Evolutionary conservation across 148 eudicot genomes (phyloP).

Genomic region (Limonium bicolor): DNA sequence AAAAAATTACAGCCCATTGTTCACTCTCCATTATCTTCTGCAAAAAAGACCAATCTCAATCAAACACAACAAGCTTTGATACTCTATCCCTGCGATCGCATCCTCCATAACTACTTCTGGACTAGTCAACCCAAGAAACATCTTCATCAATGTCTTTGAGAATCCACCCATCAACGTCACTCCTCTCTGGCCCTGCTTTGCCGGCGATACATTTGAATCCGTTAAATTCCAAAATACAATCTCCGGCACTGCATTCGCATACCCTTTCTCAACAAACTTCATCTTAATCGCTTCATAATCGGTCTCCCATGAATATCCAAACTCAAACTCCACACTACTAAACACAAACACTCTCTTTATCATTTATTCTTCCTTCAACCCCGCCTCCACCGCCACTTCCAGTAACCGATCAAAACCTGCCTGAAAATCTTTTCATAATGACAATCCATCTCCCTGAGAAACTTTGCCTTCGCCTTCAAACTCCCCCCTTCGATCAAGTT

Average conservation of each 20-base stretch:
- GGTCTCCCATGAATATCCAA: slow-evolving; percentile 8
- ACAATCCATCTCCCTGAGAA: slow-evolving; percentile 4
- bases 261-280: slow-evolving; percentile 8
- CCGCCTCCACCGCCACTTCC: slow-evolving; percentile 4
- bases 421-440: slow-evolving; percentile 3
- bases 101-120: slow-evolving; percentile 7
- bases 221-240: slow-evolving; percentile 17
- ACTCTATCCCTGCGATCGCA: slow-evolving; percentile 9
- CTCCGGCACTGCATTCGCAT: slow-evolving; percentile 11
- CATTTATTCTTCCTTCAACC: slow-evolving; percentile 6
- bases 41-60: slow-evolving; percentile 8
- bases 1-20: too few relatives aligned
- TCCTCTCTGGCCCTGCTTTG: not conserved
- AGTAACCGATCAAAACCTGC: slow-evolving; percentile 12
- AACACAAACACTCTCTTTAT: slow-evolving; percentile 11
- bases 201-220: slow-evolving; percentile 7
- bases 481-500: too few relatives aligned
- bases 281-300: too few relatives aligned
- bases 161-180: too few relatives aligned
- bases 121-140: slow-evolving; percentile 2
- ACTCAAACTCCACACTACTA: slow-evolving; percentile 8
- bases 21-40: too few relatives aligned
- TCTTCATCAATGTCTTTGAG: slow-evolving; percentile 10
- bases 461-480: too few relatives aligned
- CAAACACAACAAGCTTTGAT: slow-evolving; percentile 10